A percentile compares a stretch with the other conserved stretches of the same genome.
Conservation (phyloP, 129 eudicot genomes). For the Centaurea solstitialis region DNA sequence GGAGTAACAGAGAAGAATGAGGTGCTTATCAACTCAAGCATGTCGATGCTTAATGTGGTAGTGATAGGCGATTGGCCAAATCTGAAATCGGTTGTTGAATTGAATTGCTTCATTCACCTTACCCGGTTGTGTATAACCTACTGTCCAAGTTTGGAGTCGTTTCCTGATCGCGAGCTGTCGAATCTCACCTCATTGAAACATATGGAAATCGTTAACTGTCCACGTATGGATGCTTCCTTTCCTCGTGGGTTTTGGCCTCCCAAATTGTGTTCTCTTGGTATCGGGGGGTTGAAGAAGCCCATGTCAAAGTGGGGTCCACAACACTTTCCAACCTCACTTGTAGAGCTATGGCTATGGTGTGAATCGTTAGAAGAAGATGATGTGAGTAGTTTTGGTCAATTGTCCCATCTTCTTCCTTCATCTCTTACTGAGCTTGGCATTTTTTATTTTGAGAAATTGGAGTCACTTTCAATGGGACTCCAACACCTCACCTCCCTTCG, state of each 20-base stretch:
- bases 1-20: too few relatives aligned
- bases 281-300: background rate
- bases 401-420: background rate
- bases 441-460: background rate
- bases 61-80: background rate
- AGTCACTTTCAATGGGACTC: background rate
- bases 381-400: background rate
- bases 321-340: background rate
- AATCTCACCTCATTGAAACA: background rate
- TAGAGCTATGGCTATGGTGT: background rate
- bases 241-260: constrained; percentile 17
- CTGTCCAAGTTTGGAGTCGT: background rate
- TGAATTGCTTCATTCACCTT: background rate
- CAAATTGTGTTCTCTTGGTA: background rate
- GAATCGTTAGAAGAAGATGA: background rate
- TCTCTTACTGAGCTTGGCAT: background rate
- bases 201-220: background rate
- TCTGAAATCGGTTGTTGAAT: background rate
- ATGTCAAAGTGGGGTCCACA: background rate
- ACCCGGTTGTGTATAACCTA: background rate
- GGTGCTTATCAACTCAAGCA: background rate
- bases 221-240: background rate
- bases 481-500: constrained; percentile 1
- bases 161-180: background rate
- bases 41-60: background rate